Percentiles rank a stretch among this genome's conserved stretches.
These are phyloP conservation scores for Monilinia aucupariae DNA, from an alignment of 2,329 filamentous ascomycete species.

Conservation along the genomic window DNA sequence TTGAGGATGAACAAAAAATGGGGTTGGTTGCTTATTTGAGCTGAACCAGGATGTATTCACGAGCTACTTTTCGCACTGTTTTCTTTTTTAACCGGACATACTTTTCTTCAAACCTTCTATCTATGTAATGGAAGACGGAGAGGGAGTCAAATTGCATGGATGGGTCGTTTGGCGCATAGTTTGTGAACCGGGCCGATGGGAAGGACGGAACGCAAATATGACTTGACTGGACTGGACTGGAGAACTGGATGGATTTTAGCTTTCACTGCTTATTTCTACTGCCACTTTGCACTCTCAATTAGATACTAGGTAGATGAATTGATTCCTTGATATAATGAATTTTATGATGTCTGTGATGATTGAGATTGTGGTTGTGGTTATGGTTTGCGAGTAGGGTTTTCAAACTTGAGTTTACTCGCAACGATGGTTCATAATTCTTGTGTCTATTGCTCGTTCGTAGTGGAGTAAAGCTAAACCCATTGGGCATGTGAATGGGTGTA, in stretches of 20 bases:
- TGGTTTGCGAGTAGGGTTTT: no score
- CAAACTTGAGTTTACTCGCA: no score
- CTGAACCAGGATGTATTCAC: constrained; percentile 23
- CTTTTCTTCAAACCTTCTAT: constrained; percentile 5
- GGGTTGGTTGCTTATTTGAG: constrained; percentile 23
- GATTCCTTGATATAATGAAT: not conserved
- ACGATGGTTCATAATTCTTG: no score
- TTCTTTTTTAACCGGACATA: constrained; percentile 7
- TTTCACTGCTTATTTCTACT: not conserved
- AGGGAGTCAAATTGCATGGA: constrained; percentile 34
- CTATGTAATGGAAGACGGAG: constrained; percentile 22
- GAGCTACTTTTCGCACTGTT: constrained; percentile 16
- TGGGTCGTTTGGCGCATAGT: constrained; percentile 35
- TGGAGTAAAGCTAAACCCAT: no score
- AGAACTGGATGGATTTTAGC: not conserved
- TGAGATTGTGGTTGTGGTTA: not conserved
- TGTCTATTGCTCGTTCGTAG: no score
- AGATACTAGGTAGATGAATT: constrained; percentile 11
- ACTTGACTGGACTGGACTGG: not conserved
- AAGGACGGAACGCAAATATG: constrained; percentile 8
- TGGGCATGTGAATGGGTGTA: no score
- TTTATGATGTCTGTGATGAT: not conserved
- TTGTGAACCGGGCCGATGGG: constrained; percentile 17
- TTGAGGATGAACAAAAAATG: constrained; percentile 16
- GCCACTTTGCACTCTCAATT: constrained; percentile 4